A percentile compares a stretch with the other conserved stretches of the same genome.
Evolutionary conservation across 495 filamentous ascomycete species (phyloP).

Genomic region (Neurospora pannonica): DNA sequence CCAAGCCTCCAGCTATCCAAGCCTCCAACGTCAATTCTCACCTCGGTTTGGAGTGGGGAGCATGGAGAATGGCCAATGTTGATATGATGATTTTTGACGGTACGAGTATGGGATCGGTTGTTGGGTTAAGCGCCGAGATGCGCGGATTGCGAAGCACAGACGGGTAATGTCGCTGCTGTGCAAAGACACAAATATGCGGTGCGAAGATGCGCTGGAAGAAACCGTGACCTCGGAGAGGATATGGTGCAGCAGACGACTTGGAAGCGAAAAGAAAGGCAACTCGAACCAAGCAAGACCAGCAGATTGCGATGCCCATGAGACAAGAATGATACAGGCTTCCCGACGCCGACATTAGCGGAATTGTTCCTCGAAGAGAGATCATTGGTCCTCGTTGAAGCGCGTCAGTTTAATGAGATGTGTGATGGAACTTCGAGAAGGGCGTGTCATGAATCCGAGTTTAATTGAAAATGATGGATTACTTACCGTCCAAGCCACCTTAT

Average conservation of each 20-base stretch:
- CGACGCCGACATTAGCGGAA: not conserved
- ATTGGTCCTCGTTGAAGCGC: not conserved
- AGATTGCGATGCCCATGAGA: not conserved
- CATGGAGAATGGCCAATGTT: not conserved
- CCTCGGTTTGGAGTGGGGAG: not conserved
- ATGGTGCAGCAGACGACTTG: not conserved
- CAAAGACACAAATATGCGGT: not conserved
- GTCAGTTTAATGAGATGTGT: not conserved
- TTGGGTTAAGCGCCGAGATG: not conserved
- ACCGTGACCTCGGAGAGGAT: not conserved
- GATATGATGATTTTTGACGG: not conserved
- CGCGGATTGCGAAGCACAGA: not conserved
- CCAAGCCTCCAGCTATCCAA: not conserved
- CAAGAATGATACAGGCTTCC: not conserved
- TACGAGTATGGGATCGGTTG: not conserved
- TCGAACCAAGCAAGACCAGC: not conserved
- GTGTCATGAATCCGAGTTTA: not conserved
- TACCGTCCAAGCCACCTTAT: not conserved
- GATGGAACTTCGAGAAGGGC: not conserved
- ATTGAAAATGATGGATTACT: not conserved
- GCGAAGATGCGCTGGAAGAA: not conserved
- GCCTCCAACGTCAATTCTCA: not conserved
- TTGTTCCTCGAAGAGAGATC: not conserved
- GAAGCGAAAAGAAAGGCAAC: not conserved
- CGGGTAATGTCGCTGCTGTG: not conserved